Evolutionary conservation across 495 filamentous ascomycete species (phyloP), one percentile per base, ranked within the genome.

Genomic region (Penicillium coprophilum): DNA sequence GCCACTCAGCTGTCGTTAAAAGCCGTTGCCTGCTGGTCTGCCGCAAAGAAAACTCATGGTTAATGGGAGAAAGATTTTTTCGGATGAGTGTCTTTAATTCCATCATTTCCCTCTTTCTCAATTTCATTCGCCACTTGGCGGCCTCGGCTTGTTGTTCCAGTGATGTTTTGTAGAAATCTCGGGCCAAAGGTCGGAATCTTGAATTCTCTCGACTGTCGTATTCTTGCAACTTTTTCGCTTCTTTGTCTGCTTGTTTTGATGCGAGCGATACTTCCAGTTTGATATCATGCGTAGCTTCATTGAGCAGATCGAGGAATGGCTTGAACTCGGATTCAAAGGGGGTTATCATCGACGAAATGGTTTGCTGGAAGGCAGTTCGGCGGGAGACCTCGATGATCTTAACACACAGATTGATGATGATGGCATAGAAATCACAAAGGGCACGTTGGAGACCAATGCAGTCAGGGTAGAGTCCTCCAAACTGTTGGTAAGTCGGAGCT

Each of bases 371-470:
- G 6, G 32, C n/a, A 9, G 21, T 28, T 17, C 50, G 17, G 19
- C 55, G 62, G n/a, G 57, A 58, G 21, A 58, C 61, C 60, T 66
- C 41, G 15, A 74, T 46, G 40, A 64, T 57, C 53, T 67, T 65
- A 11, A 55, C 58, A 50, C 73, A 76, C 11, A 72, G 56, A 15
- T 58, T 49, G 20, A 75, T 39, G 4, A 76, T 46, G n/a, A 63
- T 63, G 10, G 73, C 66, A 55, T 73, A 72, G 55, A 67, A 76
- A 31, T 58, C 55, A 41, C 61, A 74, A 19, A 76, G 52, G 13
- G 67, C 57, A 36, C 57, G 51, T 46, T 66, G 73, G 24, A 76
- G 63, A 23, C 62, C 46, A 13, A 48, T 30, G 10, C 62, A 71
- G 23, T 48, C 51, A n/a, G 61, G 63, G 55, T 66, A 73, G 6